These are phyloP conservation scores for Fonsecaea monophora DNA, from an alignment of 2,329 filamentous ascomycete genomes.

Conservation along the genomic window DNA sequence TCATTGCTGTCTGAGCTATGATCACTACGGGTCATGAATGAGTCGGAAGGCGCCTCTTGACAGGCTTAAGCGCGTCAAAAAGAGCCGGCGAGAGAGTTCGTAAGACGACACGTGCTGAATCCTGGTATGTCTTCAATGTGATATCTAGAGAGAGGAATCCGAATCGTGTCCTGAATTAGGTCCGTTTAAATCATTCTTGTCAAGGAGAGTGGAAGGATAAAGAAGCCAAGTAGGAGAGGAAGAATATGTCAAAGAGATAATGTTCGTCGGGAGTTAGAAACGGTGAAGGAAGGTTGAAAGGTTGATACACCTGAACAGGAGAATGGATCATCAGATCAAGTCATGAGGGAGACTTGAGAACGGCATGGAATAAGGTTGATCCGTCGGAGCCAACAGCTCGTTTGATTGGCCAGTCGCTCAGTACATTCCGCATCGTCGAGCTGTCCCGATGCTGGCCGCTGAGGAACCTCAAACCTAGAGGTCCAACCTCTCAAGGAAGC, in stretches of 20 bases:
- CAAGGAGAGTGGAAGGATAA: background rate
- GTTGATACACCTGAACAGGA: background rate
- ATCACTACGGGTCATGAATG: conserved; percentile 36
- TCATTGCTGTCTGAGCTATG: conserved; percentile 32
- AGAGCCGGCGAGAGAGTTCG: background rate
- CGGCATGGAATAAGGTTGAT: background rate
- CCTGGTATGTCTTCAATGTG: background rate
- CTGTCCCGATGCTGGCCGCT: conserved; percentile 1
- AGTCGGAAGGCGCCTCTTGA: background rate
- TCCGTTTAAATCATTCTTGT: background rate
- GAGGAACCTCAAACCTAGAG: background rate
- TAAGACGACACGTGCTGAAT: background rate
- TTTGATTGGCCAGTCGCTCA: background rate
- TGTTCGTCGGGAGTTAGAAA: background rate
- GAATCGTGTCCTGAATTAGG: background rate
- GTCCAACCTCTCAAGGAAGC: background rate
- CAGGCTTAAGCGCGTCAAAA: background rate
- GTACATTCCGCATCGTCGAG: background rate
- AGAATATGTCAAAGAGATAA: background rate
- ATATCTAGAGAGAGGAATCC: background rate
- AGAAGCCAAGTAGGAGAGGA: background rate
- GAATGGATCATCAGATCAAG: conserved; percentile 7
- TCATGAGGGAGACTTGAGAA: background rate
- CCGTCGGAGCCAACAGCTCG: background rate
- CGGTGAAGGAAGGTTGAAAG: background rate